Conservation (phyloP, 371 early-diverging fungal species). For the Mucor plumbeus region DNA sequence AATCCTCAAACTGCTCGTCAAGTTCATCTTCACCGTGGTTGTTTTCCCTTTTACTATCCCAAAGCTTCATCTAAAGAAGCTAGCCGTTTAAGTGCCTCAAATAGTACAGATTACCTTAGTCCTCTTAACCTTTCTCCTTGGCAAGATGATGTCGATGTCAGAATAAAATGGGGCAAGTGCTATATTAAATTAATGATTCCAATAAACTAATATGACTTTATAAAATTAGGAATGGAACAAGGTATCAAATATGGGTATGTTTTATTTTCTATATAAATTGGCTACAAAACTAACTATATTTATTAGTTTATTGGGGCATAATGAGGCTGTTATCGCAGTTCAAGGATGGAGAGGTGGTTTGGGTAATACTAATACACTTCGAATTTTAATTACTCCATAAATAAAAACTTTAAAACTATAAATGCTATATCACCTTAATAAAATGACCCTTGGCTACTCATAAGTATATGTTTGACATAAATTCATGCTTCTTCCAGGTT, state of each 20-base stretch:
- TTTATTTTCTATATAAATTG: not conserved
- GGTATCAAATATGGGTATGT: conserved; percentile 57
- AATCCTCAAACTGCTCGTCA: conserved; percentile 86
- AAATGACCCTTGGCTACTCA: too few species aligned
- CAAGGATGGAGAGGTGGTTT: conserved; percentile 85
- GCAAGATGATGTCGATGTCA: conserved; percentile 85
- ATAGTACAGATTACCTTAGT: conserved; percentile 42
- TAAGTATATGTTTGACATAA: too few species aligned
- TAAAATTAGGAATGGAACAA: conserved; percentile 34
- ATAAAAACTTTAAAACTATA: not conserved
- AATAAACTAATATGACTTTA: not conserved
- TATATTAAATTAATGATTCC: conserved; percentile 20
- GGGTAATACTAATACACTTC: conserved; percentile 87
- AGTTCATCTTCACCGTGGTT: conserved; percentile 86
- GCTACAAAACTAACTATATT: not conserved
- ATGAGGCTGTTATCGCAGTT: conserved; percentile 76
- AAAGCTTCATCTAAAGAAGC: conserved; percentile 52
- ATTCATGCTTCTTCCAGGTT: too few species aligned
- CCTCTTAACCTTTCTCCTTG: conserved; percentile 53
- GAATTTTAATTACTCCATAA: conserved; percentile 60
- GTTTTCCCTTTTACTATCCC: conserved; percentile 86
- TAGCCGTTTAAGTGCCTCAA: conserved; percentile 43
- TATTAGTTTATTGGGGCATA: conserved; percentile 57
- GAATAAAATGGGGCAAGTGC: conserved; percentile 80
- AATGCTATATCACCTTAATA: too few species aligned